Evolutionary conservation across 441 rosid genomes (phyloP), one percentile per base, ranked within the genome.

Genomic region (Populus hybrid): DNA sequence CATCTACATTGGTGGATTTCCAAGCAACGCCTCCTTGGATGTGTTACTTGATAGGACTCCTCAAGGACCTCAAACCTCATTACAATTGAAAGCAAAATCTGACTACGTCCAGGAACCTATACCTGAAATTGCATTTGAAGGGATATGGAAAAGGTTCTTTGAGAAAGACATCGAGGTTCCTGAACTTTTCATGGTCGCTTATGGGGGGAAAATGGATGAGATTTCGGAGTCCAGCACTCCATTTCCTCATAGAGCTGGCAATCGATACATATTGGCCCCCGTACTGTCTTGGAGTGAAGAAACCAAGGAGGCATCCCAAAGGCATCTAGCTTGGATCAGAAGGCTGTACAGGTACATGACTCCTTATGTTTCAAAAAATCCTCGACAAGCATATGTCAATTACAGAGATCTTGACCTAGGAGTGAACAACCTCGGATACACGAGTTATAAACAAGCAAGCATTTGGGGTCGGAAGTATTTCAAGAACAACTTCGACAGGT

Each of bases 241-340:
- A 4, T 86, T 88, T 63, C 97, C 94, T 0, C 81, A 90, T 68
- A 81, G 94, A 79, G 85, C 87, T 5, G 97, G 97, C 16, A 89
- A 86, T 71, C 67, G 28, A 26, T 26, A 26, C 28, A 26, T 90
- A 11, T 92, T 74, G 38, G 28, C 2, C 28, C 28, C 28, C 28
- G 28, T 26, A 26, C 2, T 26, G 28, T 26, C 28, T 38, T 88
- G 91, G 93, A 68, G 77, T 10, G 80, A 88, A 18, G 73, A 69
- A 3, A 79, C 83, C 1, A 68, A 30, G 18, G 84, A 82, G 18
- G 75, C 70, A 6, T 21, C 42, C 36, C 26, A 82, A 74, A 53
- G 61, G 28, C 28, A 82, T 36, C 24, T 78, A 68, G 75, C 64
- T 5, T 80, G 81, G 84, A 83, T 79, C 14, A 80, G 89, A 79